Evolutionary conservation across 306 rosid species (phyloP), one percentile per base, ranked within the genome.

Genomic region (Datisca glomerata): DNA sequence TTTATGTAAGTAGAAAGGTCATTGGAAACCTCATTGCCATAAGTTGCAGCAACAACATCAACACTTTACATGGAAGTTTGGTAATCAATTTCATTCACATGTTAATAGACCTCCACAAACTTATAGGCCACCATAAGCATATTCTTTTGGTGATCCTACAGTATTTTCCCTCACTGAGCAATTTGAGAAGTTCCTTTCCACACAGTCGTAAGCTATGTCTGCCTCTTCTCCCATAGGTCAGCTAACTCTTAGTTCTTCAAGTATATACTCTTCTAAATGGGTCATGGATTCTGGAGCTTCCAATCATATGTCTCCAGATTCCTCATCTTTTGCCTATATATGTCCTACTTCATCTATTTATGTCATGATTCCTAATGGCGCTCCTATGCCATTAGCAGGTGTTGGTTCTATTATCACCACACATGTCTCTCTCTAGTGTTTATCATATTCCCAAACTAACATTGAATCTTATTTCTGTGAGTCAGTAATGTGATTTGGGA

Each of bases 401-500:
- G 11, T 50, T 15, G 32, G 8, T 49, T n/a, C n/a, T n/a, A 21
- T 12, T 22, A 14, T 50, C 22, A 2, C 18, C 16, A 50, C 15
- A 0, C 20, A n/a, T n/a, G n/a, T n/a, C n/a, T n/a, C 33, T 21
- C 3, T 12, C 20, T 19, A 33, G 5, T 50, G 18, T 22, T n/a
- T 50, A 17, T 24, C 20, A 6, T 19, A 49, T 49, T 33, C 4
- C 25, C 8, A 48, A 17, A 12, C 54, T 31, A 8, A 12, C 42
- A 4, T 48, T 29, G 17, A 48, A 48, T 28, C 28, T 48, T 48
- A 24, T 18, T 32, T 50, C 2, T 50, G 12, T 50, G 9, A 7
- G 56, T 50, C 31, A 45, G 7, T 45, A 12, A 8, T 33, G 33
- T 35, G 43, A 50, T 7, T 36, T 12, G 19, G 21, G 43, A 25